These are phyloP conservation scores for Sporothrix brunneoviolacea DNA, from an alignment of 2,329 filamentous ascomycete genomes.

Conservation along the genomic window DNA sequence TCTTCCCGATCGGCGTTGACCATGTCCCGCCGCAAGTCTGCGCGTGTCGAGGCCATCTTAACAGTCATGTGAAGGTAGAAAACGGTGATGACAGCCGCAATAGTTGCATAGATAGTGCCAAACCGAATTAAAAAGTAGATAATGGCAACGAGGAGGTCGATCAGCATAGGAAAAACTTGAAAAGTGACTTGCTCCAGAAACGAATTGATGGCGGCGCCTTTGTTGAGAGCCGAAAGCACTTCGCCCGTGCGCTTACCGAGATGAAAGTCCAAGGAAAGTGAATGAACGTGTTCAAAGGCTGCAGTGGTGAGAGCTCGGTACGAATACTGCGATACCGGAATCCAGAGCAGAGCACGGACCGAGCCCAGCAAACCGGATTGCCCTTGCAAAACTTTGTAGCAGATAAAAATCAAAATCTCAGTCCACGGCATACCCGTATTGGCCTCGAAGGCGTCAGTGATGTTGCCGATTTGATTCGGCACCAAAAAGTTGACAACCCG, in stretches of 20 bases:
- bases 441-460: conserved; percentile 65
- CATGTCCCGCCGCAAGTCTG: conserved; percentile 86
- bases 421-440: conserved; percentile 57
- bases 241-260: conserved; percentile 95
- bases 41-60: conserved; percentile 87
- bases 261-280: conserved; percentile 91
- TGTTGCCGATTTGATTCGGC: conserved; percentile 69
- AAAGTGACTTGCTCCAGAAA: conserved; percentile 97
- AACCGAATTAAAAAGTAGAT: conserved; percentile 72
- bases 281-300: conserved; percentile 95
- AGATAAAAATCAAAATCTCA: conserved; percentile 68
- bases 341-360: conserved; percentile 78
- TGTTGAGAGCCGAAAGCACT: conserved; percentile 89
- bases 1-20: conserved; percentile 92
- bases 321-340: conserved; percentile 93
- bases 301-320: conserved; percentile 91
- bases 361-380: conserved; percentile 82
- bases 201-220: conserved; percentile 90
- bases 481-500: conserved; percentile 81
- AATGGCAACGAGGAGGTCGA: conserved; percentile 82
- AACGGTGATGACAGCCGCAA: conserved; percentile 85
- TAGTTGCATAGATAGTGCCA: conserved; percentile 83
- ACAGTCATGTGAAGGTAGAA: conserved; percentile 96
- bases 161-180: conserved; percentile 87
- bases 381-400: conserved; percentile 77